Percentiles rank a stretch among this genome's conserved stretches.
These are phyloP conservation scores for Syncephalastrum monosporum DNA, from an alignment of 371 early-diverging fungal species.

Conservation along the genomic window DNA sequence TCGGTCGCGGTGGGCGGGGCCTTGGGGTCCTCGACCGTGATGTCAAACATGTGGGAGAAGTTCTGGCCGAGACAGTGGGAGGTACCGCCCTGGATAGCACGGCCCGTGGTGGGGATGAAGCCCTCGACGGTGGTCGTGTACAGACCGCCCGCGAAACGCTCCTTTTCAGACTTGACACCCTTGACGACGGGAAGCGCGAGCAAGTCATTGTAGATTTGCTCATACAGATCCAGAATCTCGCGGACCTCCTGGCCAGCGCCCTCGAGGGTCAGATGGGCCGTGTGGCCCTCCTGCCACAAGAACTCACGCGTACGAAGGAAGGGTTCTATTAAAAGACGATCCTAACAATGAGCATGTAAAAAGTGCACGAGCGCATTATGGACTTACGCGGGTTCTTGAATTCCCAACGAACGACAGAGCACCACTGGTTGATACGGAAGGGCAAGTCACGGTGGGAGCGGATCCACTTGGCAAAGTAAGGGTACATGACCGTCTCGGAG, in stretches of 20 bases:
- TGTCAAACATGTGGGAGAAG: constrained; percentile 98
- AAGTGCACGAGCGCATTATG: neutral
- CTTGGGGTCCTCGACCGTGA: constrained; percentile 46
- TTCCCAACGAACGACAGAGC: constrained; percentile 99
- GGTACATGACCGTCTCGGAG: constrained; percentile 99
- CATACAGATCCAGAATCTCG: constrained; percentile 95
- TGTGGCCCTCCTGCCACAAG: constrained; percentile 99
- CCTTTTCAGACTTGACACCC: constrained; percentile 99
- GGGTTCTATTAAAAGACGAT: constrained; percentile 65
- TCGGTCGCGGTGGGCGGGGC: constrained; percentile 38
- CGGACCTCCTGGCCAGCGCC: constrained; percentile 94
- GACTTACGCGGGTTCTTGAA: constrained; percentile 96
- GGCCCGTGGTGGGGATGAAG: constrained; percentile 97
- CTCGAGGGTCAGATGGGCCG: constrained; percentile 92
- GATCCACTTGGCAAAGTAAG: constrained; percentile 99
- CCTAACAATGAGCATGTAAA: neutral
- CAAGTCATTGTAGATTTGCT: constrained; percentile 95
- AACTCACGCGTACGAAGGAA: constrained; percentile 99
- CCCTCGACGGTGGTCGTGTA: constrained; percentile 99
- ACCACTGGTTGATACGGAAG: constrained; percentile 99
- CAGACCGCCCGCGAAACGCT: constrained; percentile 99
- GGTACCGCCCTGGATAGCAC: constrained; percentile 99
- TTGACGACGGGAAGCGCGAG: constrained; percentile 99
- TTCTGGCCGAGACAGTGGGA: constrained; percentile 99
- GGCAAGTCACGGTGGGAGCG: constrained; percentile 99